Percentiles rank a stretch among this genome's conserved stretches.
Conservation (phyloP, 2,329 filamentous ascomycete genomes). For the Capronia coronata region DNA sequence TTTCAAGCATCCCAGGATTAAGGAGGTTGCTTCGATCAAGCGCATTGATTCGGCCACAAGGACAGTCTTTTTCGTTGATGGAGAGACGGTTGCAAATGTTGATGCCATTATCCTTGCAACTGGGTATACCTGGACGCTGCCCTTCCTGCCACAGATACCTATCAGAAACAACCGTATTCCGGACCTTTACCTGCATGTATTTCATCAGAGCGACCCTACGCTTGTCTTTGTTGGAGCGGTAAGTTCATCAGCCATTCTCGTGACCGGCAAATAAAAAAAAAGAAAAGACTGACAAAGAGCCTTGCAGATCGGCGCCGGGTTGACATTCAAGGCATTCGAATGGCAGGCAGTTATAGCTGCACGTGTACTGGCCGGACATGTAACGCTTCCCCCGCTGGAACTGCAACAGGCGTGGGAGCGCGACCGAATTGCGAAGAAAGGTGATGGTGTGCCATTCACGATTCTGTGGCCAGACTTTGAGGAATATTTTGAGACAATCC, state of each 20-base stretch:
- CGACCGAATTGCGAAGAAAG: slow-evolving; percentile 42
- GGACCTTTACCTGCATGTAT: slow-evolving; percentile 48
- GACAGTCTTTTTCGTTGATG: slow-evolving; percentile 54
- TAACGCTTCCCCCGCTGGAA: slow-evolving; percentile 42
- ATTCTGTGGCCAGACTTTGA: slow-evolving; percentile 57
- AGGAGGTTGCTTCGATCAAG: slow-evolving; percentile 49
- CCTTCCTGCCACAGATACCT: slow-evolving; percentile 49
- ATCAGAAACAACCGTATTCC: slow-evolving; percentile 48
- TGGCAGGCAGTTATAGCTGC: slow-evolving; percentile 61
- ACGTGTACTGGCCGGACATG: slow-evolving; percentile 51
- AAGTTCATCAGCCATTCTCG: neutral
- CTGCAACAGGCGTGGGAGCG: slow-evolving; percentile 53
- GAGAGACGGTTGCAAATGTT: slow-evolving; percentile 47
- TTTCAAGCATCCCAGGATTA: slow-evolving; percentile 57
- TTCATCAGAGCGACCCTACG: slow-evolving; percentile 45
- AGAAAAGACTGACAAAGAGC: too few species aligned
- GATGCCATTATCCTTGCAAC: slow-evolving; percentile 62
- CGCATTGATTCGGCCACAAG: slow-evolving; percentile 34
- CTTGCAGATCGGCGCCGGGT: slow-evolving; percentile 10
- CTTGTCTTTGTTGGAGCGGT: slow-evolving; percentile 46
- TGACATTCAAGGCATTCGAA: slow-evolving; percentile 64
- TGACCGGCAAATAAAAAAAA: too few species aligned
- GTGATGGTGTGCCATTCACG: slow-evolving; percentile 53
- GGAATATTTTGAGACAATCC: slow-evolving; percentile 53
- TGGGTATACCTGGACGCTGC: slow-evolving; percentile 54